Evolutionary conservation across 805 yeast genomes (phyloP).

Genomic region (Candida silvatica): DNA sequence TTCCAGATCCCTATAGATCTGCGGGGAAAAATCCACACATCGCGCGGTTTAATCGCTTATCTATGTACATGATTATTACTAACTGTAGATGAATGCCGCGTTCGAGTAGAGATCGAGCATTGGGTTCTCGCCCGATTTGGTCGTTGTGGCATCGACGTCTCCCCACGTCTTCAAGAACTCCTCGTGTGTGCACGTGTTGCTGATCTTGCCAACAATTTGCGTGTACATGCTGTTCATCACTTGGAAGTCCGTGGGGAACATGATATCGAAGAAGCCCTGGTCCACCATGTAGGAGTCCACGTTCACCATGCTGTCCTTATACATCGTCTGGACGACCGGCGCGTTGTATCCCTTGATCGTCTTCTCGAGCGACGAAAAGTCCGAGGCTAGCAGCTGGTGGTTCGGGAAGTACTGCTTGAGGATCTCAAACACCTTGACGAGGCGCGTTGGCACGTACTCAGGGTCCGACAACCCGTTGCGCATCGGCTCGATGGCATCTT

Average conservation of each 20-base stretch:
- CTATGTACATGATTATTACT: not conserved
- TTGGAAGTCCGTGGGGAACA: constrained; percentile 76
- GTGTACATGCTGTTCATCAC: constrained; percentile 54
- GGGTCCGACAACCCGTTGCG: constrained; percentile 60
- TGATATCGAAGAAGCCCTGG: constrained; percentile 80
- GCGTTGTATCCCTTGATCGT: constrained; percentile 50
- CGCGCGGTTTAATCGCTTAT: too few relatives aligned
- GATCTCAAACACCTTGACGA: constrained; percentile 55
- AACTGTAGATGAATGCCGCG: constrained; percentile 57
- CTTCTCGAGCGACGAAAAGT: constrained; percentile 48
- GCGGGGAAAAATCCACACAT: constrained; percentile 27
- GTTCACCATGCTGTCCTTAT: constrained; percentile 59
- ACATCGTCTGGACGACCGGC: constrained; percentile 76
- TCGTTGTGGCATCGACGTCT: constrained; percentile 54
- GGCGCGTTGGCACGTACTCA: constrained; percentile 76
- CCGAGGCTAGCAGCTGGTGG: constrained; percentile 67
- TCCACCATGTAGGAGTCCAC: constrained; percentile 71
- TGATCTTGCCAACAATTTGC: constrained; percentile 52
- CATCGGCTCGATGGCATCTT: constrained; percentile 53
- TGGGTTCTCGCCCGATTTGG: constrained; percentile 77
- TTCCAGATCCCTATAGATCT: constrained; percentile 10
- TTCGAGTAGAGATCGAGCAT: constrained; percentile 71
- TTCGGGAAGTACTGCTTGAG: constrained; percentile 62
- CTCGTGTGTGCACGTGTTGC: constrained; percentile 46
- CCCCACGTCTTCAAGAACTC: constrained; percentile 69